Evolutionary conservation across 2,329 filamentous ascomycete species (phyloP), one percentile per base, ranked within the genome.

Genomic region (Aureobasidium uvarum): DNA sequence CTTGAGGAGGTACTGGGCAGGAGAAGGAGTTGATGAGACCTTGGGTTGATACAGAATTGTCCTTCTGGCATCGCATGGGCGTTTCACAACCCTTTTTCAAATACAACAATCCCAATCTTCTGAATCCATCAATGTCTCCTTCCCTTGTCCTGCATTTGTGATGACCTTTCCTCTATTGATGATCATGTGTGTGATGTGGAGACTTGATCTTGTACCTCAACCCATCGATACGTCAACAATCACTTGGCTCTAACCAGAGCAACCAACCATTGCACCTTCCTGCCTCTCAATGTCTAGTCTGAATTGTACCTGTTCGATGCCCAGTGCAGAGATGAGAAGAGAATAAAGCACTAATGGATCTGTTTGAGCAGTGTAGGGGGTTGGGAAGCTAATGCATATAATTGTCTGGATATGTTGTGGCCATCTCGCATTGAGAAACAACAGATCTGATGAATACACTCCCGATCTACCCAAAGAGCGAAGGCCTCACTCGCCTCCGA

Each of bases 51-150:
- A 56, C 54, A 56, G 54, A 56, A 31, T 56, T 55, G 52, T 55
- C 3, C 36, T 43, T 59, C 55, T 59, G 55, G 41, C 55, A 59
- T 59, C 55, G 55, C 55, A 59, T 46, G n/a, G 55, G 55, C 41
- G 55, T 59, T 59, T 59, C 55, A 25, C 41, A 45, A 59, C 23
- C 39, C 41, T 59, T 43, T 56, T 56, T 46, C 55, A 46, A 46
- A 59, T 59, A 59, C 55, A 46, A 55, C 2, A 36, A 59, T 46
- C 41, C 55, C 41, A 46, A 23, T 48, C 25, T 25, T 59, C 28
- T 38, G 18, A 36, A 28, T 23, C 10, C 25, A 50, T 28, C 5
- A 1, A 16, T 16, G 20, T 13, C 13, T 48, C 14, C 2, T 13
- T 0, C 13, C 16, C 20, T 28, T 28, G 7, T n/a, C 11, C 31